Evolutionary conservation across 148 eudicot genomes (phyloP), one percentile per base, ranked within the genome.

Genomic region (Mesembryanthemum crystallinum): DNA sequence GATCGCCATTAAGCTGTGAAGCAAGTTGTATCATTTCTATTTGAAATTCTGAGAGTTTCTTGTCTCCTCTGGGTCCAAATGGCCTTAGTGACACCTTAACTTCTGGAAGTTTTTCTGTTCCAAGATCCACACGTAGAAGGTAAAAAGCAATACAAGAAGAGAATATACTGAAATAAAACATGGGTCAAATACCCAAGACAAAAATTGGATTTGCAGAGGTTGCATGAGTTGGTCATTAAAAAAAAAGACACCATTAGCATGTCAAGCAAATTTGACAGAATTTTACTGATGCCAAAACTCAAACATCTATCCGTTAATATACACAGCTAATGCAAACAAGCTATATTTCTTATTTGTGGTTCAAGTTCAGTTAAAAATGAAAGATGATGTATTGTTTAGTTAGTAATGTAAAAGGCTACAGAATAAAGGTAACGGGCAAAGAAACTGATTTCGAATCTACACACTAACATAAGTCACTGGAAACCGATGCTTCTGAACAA

Each of bases 1-100:
- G 67, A 75, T 93, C 98, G 10, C 98, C 98, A 52, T 85, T 88
- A 32, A 93, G 90, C 80, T 93, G 98, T 17, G 98, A 90, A 5
- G 98, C 98, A 60, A 93, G 90, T 75, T 93, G 98, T 68, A 90
- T 86, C 77, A 93, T 18, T 76, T 93, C 98, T 1, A 87, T 62
- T 77, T 93, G 98, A 77, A 93, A 93, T 63, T 93, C 98, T 12
- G 98, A 86, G 42, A 93, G 93, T 72, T 77, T 76, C 25, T 74
- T 73, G 49, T 93, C 90, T 85, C 89, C 98, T 73, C 78, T 87
- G 47, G 98, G 86, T 73, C 96, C 96, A 71, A 82, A 57, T 80
- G 90, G 86, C 86, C 98, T 88, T 71, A 93, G 75, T 61, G 90
- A 76, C 42, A 42, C 61, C 82, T 39, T 90, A 30, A 93, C 93